A percentile compares a stretch with the other conserved stretches of the same genome.
These are phyloP conservation scores for Rhynchosporium secalis DNA, from an alignment of 2,329 filamentous ascomycete species.

Conservation along the genomic window DNA sequence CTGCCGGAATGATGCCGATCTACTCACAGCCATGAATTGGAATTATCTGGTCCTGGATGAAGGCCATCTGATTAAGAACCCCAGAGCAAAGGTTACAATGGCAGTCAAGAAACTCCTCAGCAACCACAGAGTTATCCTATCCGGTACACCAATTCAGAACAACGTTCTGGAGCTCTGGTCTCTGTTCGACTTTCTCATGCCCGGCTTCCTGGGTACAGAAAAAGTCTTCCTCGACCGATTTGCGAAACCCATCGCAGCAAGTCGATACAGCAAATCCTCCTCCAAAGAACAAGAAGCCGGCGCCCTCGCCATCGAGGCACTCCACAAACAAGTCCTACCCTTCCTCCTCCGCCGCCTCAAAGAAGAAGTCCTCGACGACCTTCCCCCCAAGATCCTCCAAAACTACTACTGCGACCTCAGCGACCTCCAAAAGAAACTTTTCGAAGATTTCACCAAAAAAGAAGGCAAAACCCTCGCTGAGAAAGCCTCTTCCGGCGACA, in stretches of 20 bases:
- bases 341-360: conserved; percentile 95
- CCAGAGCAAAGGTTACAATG: conserved; percentile 91
- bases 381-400: conserved; percentile 96
- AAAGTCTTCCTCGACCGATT: conserved; percentile 94
- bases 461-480: conserved; percentile 85
- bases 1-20: conserved; percentile 90
- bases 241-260: conserved; percentile 86
- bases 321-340: conserved; percentile 96
- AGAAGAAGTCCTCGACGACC: conserved; percentile 93
- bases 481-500: conserved; percentile 81
- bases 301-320: conserved; percentile 92
- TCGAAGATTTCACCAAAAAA: conserved; percentile 94
- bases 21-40: conserved; percentile 82
- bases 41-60: conserved; percentile 98
- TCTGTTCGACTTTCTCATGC: conserved; percentile 98
- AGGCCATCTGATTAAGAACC: conserved; percentile 98
- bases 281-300: conserved; percentile 98
- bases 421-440: conserved; percentile 90
- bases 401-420: conserved; percentile 99
- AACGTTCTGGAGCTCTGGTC: conserved; percentile 98
- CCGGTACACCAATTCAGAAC: conserved; percentile 96
- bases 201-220: conserved; percentile 91
- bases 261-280: conserved; percentile 92
- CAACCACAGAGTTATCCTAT: conserved; percentile 94
- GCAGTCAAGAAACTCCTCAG: conserved; percentile 87